phyloP scores from a whole-genome alignment of 352 stramenopile genomes.

The Pythium myriotylum region DNA sequence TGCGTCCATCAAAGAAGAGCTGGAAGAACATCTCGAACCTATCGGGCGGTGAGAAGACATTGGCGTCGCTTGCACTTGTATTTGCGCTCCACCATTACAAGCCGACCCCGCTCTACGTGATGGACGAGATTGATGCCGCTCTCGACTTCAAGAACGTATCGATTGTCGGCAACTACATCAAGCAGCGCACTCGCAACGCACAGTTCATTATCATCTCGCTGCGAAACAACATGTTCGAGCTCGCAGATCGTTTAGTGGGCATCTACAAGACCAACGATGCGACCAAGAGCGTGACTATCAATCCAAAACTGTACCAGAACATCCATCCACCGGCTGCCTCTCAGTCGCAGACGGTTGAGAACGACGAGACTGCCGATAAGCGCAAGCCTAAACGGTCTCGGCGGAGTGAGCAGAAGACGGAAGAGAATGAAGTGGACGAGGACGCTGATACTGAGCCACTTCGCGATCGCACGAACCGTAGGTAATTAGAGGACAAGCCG shows the following conservation, averaged over 20 bases:
- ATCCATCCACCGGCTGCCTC: slow-evolving; percentile 18
- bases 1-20: slow-evolving; percentile 99
- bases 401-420: slow-evolving; percentile 14
- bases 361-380: slow-evolving; percentile 14
- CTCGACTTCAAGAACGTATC: slow-evolving; percentile 99
- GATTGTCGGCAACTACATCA: slow-evolving; percentile 99
- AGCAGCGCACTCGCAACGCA: slow-evolving; percentile 98
- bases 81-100: slow-evolving; percentile 99
- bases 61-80: slow-evolving; percentile 98
- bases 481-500: slow-evolving; percentile 5
- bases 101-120: slow-evolving; percentile 99
- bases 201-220: slow-evolving; percentile 99
- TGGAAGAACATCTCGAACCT: slow-evolving; percentile 99
- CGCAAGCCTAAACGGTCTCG: slow-evolving; percentile 25
- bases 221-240: slow-evolving; percentile 99
- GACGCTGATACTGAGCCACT: slow-evolving; percentile 20
- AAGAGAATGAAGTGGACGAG: neutral
- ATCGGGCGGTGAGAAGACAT: slow-evolving; percentile 98
- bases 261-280: slow-evolving; percentile 99
- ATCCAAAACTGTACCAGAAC: slow-evolving; percentile 90
- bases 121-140: slow-evolving; percentile 95
- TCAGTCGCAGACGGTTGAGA: slow-evolving; percentile 4
- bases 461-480: slow-evolving; percentile 25
- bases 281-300: slow-evolving; percentile 99
- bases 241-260: slow-evolving; percentile 98